These are phyloP conservation scores for Metschnikowia matae DNA, from an alignment of 805 yeast genomes.

Conservation along the genomic window DNA sequence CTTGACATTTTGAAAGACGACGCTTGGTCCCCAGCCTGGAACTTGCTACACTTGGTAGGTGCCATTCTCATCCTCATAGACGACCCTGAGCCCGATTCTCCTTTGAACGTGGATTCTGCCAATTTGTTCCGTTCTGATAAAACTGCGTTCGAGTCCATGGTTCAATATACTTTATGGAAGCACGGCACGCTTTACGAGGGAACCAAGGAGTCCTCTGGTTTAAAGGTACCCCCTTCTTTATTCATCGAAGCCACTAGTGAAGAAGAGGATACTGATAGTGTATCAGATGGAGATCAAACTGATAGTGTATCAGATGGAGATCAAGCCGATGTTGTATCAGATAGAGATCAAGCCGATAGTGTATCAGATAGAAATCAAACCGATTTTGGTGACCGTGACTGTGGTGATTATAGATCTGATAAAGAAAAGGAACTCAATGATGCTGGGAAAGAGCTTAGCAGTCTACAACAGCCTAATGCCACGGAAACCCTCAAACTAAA, in stretches of 20 bases:
- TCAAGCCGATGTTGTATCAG: background rate
- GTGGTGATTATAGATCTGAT: background rate
- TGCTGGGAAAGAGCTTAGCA: background rate
- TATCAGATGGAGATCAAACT: background rate
- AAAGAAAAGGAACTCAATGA: background rate
- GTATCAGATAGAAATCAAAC: no score
- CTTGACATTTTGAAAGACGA: constrained; percentile 55
- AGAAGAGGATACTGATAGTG: background rate
- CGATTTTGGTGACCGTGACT: no score
- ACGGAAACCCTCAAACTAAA: constrained; percentile 1
- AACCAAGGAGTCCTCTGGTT: constrained; percentile 7
- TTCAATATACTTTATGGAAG: constrained; percentile 40
- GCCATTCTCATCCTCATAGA: constrained; percentile 56
- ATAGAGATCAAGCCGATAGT: background rate
- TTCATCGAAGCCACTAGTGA: background rate
- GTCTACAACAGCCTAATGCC: background rate
- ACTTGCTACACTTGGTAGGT: constrained; percentile 48
- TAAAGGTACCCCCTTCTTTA: constrained; percentile 4
- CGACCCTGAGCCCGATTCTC: constrained; percentile 69
- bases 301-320: background rate
- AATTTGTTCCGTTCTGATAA: constrained; percentile 47
- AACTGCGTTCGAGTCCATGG: constrained; percentile 36
- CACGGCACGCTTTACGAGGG: constrained; percentile 24
- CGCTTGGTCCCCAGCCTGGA: constrained; percentile 77
- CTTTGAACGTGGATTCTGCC: constrained; percentile 67